Evolutionary conservation across 202 grass and related monocot genomes (phyloP).

Genomic region (Schoenoplectus triqueter): DNA sequence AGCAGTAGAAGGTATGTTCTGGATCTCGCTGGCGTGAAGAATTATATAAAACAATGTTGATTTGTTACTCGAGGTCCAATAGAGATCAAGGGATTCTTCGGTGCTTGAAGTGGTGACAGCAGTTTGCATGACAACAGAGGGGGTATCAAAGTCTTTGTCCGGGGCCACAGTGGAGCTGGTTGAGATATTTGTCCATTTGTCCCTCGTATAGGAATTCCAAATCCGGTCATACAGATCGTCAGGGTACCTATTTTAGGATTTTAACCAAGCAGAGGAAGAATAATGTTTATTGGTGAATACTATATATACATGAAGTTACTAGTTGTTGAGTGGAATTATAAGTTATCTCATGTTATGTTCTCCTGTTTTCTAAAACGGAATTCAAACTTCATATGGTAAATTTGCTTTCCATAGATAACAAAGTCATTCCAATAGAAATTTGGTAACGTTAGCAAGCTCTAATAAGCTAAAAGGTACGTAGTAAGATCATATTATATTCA

Average conservation of each 20-base stretch:
- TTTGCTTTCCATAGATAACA: slow-evolving; percentile 37
- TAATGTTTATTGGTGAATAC: not conserved
- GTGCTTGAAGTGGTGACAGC: not conserved
- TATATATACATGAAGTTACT: not conserved
- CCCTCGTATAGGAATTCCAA: slow-evolving; percentile 33
- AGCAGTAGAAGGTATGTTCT: slow-evolving; percentile 5
- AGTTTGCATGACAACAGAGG: not conserved
- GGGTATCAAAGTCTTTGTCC: slow-evolving; percentile 9
- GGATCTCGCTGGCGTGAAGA: slow-evolving; percentile 54
- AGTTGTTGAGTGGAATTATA: not conserved
- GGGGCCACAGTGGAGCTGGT: not conserved
- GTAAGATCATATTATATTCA: not conserved
- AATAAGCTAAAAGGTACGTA: too few relatives aligned
- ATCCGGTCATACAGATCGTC: slow-evolving; percentile 50
- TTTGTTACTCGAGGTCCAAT: not conserved
- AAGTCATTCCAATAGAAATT: not conserved
- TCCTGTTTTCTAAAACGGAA: not conserved
- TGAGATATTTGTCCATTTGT: slow-evolving; percentile 42
- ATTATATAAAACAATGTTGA: slow-evolving; percentile 34
- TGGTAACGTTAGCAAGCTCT: not conserved
- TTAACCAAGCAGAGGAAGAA: not conserved
- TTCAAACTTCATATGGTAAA: not conserved
- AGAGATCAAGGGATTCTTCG: not conserved
- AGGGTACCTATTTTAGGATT: slow-evolving; percentile 47
- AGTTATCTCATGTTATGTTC: too few relatives aligned